These are phyloP conservation scores for Penicillium sp. DNA, from an alignment of 2,329 filamentous ascomycete genomes.

Conservation along the genomic window DNA sequence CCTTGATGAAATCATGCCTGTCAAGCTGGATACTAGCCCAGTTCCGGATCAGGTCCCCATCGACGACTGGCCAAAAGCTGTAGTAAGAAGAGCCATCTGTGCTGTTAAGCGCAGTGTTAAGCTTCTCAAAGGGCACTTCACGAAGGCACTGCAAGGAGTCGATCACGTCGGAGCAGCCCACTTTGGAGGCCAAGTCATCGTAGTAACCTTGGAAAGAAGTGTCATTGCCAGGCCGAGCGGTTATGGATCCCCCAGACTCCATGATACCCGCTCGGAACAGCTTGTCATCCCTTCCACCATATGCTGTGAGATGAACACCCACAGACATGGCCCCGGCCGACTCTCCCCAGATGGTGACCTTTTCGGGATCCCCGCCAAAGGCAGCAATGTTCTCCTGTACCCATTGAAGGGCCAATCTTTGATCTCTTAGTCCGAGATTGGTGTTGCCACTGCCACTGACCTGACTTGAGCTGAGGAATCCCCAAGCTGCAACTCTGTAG, in stretches of 20 bases:
- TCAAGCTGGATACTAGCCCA: constrained; percentile 57
- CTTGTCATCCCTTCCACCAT: constrained; percentile 55
- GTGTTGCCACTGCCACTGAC: constrained; percentile 45
- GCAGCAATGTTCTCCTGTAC: constrained; percentile 38
- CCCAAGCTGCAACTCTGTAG: constrained; percentile 55
- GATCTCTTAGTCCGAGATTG: constrained; percentile 58
- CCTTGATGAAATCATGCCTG: constrained; percentile 61
- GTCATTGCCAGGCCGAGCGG: constrained; percentile 41
- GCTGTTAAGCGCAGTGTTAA: constrained; percentile 56
- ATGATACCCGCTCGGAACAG: constrained; percentile 57
- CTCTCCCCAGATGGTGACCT: constrained; percentile 57
- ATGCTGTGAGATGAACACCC: constrained; percentile 54
- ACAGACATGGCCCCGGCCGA: constrained; percentile 55
- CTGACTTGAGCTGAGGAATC: constrained; percentile 53
- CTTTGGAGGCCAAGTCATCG: constrained; percentile 59
- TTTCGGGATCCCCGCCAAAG: constrained; percentile 36
- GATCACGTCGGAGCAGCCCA: constrained; percentile 58
- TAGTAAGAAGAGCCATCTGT: constrained; percentile 40
- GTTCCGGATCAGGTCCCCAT: constrained; percentile 58
- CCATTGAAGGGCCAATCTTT: constrained; percentile 41
- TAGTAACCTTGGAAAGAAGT: constrained; percentile 54
- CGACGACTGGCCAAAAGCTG: constrained; percentile 46
- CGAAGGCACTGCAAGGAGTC: constrained; percentile 70
- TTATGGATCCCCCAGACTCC: constrained; percentile 56
- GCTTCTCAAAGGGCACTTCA: constrained; percentile 57